phyloP scores from a whole-genome alignment of 2,329 filamentous ascomycete genomes.

The Hyphodiscus sp. region DNA sequence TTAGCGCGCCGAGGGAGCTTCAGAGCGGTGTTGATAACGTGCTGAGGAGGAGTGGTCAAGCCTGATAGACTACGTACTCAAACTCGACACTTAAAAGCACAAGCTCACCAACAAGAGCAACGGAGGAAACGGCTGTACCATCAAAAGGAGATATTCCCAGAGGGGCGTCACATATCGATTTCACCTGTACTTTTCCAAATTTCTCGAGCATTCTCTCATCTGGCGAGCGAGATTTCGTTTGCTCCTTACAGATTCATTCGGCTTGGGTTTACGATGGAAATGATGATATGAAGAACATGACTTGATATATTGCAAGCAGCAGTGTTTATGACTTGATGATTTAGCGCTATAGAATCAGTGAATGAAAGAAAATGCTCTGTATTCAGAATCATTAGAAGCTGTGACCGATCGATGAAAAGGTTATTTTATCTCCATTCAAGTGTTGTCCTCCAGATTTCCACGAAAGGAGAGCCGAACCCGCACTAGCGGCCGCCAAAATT shows the following conservation, averaged over 20 bases:
- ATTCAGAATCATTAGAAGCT: background rate
- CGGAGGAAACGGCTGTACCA: conserved; percentile 1
- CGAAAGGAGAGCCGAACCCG: background rate
- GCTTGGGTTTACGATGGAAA: background rate
- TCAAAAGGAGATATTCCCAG: background rate
- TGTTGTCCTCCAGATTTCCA: too few relatives aligned
- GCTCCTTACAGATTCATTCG: background rate
- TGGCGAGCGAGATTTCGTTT: background rate
- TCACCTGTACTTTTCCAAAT: background rate
- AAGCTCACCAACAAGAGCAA: background rate
- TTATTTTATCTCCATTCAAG: background rate
- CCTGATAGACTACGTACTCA: background rate
- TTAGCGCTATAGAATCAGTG: background rate
- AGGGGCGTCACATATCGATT: background rate
- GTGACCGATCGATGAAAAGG: too few relatives aligned
- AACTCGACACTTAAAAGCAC: background rate
- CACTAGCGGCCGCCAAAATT: background rate
- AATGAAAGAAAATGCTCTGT: background rate
- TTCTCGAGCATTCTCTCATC: background rate
- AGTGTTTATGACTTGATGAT: background rate
- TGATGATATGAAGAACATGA: background rate
- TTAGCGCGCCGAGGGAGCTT: conserved; percentile 46
- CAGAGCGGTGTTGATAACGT: conserved; percentile 28
- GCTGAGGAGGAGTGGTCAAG: conserved; percentile 13
- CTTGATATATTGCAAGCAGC: background rate